Base-by-base conservation (phyloP, 305 asterid genomes). In the Fraxinus floribunda region DNA sequence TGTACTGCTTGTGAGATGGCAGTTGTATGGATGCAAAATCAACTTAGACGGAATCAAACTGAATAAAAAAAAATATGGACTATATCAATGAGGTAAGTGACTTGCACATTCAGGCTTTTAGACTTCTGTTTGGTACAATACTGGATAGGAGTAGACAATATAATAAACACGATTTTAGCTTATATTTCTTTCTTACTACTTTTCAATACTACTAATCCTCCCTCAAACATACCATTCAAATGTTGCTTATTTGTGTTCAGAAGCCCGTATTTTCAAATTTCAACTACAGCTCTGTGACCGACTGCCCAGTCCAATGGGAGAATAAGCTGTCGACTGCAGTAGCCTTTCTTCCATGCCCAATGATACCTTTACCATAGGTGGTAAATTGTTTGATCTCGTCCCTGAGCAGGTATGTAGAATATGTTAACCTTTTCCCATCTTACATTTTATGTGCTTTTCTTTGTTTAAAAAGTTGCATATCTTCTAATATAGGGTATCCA, bases 281-380 rank as follows among this genome's bases (percentile, higher is more conserved):
- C 29, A 68, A 72, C 73, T 85, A 83, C 88, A 93, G 97, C 98
- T 95, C 66, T 95, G 98, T 79, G 94, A 93, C 26, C 89, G 89
- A 26, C 81, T 93, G 66, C 98, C 97, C n/a, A 95, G 96, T 85
- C 98, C 98, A 26, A 90, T 89, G 91, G 98, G 98, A 73, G 97
- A 95, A 88, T 93, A 97, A 36, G 80, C 92, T 78, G 96, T 95
- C 26, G 96, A 93, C 83, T 93, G 98, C 85, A 78, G 46, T 30
- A 76, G 72, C 80, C 86, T 95, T 85, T 86, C 95, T 80, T 84
- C 93, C 75, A 87, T 95, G 94, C 98, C 98, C 0, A 87, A 87
- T 78, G 84, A 92, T 73, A 86, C 98, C 68, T 88, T 95, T 79
- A 88, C 96, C 18, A 83, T 95, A 49, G 98, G 97, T 6, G 87